Base-by-base conservation (phyloP, 768 basidiomycete species). In the Amanita thiersii region DNA sequence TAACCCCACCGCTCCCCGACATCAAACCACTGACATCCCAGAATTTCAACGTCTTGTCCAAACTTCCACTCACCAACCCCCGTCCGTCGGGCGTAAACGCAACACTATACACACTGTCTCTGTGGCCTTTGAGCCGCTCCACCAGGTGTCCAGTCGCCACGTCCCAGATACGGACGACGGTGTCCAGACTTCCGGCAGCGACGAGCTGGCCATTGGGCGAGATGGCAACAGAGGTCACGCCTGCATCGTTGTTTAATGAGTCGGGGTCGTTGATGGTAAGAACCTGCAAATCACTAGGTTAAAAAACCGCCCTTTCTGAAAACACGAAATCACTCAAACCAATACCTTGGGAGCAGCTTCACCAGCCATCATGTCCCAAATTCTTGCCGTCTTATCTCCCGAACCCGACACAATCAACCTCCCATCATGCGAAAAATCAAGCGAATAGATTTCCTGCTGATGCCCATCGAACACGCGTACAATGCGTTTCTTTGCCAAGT, bases 1-100 rank as follows among this genome's bases (percentile, higher is more conserved):
- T 31, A 31, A 45, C 40, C 21, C 12, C 57, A 3, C 35, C 44
- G 18, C 46, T 26, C 15, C 40, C 34, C 15, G 75, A 75, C 29
- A 84, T 77, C 52, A 96, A 69, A 39, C 75, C 80, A 52, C 80
- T 79, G 7, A 90, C 72, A 56, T 91, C 87, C 87, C 90, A 92
- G 46, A 82, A 78, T 59, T 90, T 88, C 47, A 93, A 56, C 36
- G 85, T 89, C 69, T 86, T 85, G 56, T 93, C 89, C 54, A 93
- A 63, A 62, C 86, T 90, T 28, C 93, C 94, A 47, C 86, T 91
- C 3, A 97, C 89, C 49, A 99, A 69, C 5, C 81, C 85, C 55
- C 79, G 81, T 17, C 91, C 91, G 54, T 96, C 93, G 0, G 90
- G 91, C 1, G 88, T 90, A 62, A 97, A 99, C 20, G 87, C 90